Percentiles rank a stretch among this genome's conserved stretches.
These are phyloP conservation scores for Rubroshorea leprosula DNA, from an alignment of 345 rosid genomes.

Conservation along the genomic window DNA sequence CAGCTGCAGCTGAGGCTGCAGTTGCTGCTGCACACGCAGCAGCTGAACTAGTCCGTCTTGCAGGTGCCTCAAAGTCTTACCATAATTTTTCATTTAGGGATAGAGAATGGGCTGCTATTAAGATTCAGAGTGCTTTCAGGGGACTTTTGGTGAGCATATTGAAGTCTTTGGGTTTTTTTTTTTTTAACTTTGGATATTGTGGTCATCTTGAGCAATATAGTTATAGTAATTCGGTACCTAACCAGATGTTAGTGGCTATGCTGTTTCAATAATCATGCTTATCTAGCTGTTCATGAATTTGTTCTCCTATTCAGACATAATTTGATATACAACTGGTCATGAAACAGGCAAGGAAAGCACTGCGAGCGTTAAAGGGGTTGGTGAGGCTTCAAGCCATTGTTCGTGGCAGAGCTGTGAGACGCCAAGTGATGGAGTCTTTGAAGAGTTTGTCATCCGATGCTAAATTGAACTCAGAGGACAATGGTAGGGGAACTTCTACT, in stretches of 20 bases:
- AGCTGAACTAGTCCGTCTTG: conserved; percentile 80
- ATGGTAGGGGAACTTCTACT: conserved; percentile 12
- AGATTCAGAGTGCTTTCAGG: conserved; percentile 73
- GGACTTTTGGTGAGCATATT: conserved; percentile 60
- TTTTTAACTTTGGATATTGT: neutral
- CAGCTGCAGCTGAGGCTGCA: conserved; percentile 88
- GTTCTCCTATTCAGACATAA: conserved; percentile 7
- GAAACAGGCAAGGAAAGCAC: conserved; percentile 84
- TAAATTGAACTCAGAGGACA: conserved; percentile 21
- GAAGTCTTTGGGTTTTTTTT: conserved; percentile 1
- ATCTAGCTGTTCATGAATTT: too few relatives aligned
- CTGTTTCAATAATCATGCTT: neutral
- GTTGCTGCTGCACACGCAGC: conserved; percentile 88
- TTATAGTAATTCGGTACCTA: too few relatives aligned
- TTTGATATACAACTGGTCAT: conserved; percentile 12
- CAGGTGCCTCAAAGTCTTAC: conserved; percentile 33
- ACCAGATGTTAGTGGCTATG: too few relatives aligned
- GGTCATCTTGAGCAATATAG: neutral
- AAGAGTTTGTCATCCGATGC: conserved; percentile 27
- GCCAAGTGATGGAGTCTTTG: conserved; percentile 21
- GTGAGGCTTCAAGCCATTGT: conserved; percentile 87
- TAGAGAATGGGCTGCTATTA: conserved; percentile 49
- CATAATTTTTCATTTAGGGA: conserved; percentile 23
- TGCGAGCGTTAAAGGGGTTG: conserved; percentile 72
- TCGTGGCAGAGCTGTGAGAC: conserved; percentile 69